These are phyloP conservation scores for Scheffersomyces illinoinensis DNA, from an alignment of 1,139 yeast genomes.

Conservation along the genomic window DNA sequence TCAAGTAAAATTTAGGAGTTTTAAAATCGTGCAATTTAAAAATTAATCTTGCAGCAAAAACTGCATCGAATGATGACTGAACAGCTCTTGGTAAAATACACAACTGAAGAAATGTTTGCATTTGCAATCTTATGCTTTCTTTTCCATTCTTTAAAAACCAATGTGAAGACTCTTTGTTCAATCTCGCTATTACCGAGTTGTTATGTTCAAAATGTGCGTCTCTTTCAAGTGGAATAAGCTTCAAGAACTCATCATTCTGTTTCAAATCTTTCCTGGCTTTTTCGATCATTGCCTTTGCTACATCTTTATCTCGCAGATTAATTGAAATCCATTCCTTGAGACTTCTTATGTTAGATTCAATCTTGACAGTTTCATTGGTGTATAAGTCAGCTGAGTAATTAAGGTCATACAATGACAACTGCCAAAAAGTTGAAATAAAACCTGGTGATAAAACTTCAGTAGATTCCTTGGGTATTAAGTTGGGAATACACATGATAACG, in stretches of 20 bases:
- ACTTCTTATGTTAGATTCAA: conserved; percentile 35
- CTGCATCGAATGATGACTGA: conserved; percentile 85
- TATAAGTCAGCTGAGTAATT: conserved; percentile 56
- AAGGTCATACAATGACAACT: conserved; percentile 71
- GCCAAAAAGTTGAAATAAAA: conserved; percentile 72
- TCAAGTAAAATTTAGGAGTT: conserved; percentile 45
- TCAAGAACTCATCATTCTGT: conserved; percentile 23
- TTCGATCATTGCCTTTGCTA: conserved; percentile 24
- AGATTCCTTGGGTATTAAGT: conserved; percentile 5
- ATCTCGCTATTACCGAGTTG: conserved; percentile 10
- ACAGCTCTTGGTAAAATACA: conserved; percentile 78
- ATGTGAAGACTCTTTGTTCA: conserved; percentile 14
- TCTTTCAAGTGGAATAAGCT: conserved; percentile 27
- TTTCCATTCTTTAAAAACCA: conserved; percentile 25
- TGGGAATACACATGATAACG: conserved; percentile 16
- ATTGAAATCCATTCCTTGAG: conserved; percentile 32
- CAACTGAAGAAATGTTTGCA: conserved; percentile 50
- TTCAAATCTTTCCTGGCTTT: conserved; percentile 29
- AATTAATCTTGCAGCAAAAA: conserved; percentile 65
- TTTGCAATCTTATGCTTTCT: conserved; percentile 20
- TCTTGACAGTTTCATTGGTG: conserved; percentile 42
- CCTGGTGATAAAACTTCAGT: conserved; percentile 14
- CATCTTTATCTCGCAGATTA: conserved; percentile 30
- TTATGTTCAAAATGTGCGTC: conserved; percentile 32
- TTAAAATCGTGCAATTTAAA: conserved; percentile 48